Base-by-base conservation (phyloP, 305 asterid species). In the Nicotiana rustica region DNA sequence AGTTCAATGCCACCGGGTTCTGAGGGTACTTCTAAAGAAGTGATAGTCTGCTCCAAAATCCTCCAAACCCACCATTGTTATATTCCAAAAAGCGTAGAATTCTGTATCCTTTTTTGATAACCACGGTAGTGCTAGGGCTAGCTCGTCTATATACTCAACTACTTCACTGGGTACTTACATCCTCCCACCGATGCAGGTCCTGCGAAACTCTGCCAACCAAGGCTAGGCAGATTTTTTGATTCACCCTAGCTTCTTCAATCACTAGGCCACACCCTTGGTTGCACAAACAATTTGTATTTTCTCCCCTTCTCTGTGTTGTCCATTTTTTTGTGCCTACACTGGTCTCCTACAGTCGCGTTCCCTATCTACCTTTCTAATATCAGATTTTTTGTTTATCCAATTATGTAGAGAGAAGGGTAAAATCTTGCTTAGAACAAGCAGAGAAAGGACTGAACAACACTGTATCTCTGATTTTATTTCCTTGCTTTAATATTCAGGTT, bases 401-500 rank as follows among this genome's bases (percentile, higher is more conserved):
- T 31, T 56, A 64, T 67, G 33, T 41, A 44, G 60, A 17, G 80
- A 55, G 80, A 65, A 9, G 29, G 17, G 66, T 55, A 56, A 76
- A 9, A 55, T 56, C 67, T 55, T 29, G 67, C 80, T 25, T 9
- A 55, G 80, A 9, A 17, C 0, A 0, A 76, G 6, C 65, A 17
- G 33, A 76, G 66, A 29, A 76, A 76, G 49, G 67, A 29, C 5
- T 31, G 31, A 17, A 31, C 21, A 38, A 44, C 19, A 9, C 9
- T 41, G 25, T 77, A 9, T 52, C 12, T 82, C 71, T 76, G 68
- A 66, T 61, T 73, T 78, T 85, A 55, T 38, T 64, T 82, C 17
- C 68, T 44, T 31, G 5, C 29, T 4, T 44, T 15, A 6, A 71
- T 52, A 67, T 78, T 84, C 91, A 96, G 98, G 94, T 87, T 83